Conservation (phyloP, 345 rosid species). For the Arabis hirsuta region DNA sequence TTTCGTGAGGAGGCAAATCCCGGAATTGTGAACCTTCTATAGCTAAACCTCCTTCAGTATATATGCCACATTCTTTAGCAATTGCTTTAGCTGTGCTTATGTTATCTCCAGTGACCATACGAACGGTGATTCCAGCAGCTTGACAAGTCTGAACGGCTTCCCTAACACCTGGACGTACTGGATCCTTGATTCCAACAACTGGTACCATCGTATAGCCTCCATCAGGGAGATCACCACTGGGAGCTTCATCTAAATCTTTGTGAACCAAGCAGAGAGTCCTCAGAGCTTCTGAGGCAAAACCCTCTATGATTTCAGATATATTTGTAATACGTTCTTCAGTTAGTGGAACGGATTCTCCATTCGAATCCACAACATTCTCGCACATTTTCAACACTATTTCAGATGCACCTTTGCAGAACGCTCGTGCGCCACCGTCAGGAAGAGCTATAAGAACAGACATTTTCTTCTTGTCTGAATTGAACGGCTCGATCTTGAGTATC, state of each 20-base stretch:
- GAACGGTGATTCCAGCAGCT: slow-evolving; percentile 71
- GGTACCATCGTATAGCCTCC: slow-evolving; percentile 65
- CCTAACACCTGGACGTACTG: slow-evolving; percentile 68
- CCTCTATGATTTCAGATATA: slow-evolving; percentile 56
- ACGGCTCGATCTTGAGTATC: slow-evolving; percentile 72
- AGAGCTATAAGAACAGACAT: slow-evolving; percentile 70
- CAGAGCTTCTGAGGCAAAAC: slow-evolving; percentile 67
- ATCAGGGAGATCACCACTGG: slow-evolving; percentile 60
- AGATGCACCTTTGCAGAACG: slow-evolving; percentile 78
- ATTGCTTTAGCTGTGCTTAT: slow-evolving; percentile 77
- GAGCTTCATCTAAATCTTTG: slow-evolving; percentile 54
- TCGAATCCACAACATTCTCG: slow-evolving; percentile 49
- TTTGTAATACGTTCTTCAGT: slow-evolving; percentile 50
- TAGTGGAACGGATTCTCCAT: slow-evolving; percentile 52
- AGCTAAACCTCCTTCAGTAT: slow-evolving; percentile 67
- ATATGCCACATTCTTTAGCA: slow-evolving; percentile 74
- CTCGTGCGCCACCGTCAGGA: slow-evolving; percentile 51
- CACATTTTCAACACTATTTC: slow-evolving; percentile 68
- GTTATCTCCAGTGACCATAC: slow-evolving; percentile 86
- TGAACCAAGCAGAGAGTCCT: slow-evolving; percentile 75
- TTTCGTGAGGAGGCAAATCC: slow-evolving; percentile 55
- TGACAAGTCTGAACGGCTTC: slow-evolving; percentile 71
- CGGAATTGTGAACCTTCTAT: slow-evolving; percentile 79
- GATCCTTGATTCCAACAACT: slow-evolving; percentile 76
- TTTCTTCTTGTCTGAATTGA: slow-evolving; percentile 75